A percentile compares a stretch with the other conserved stretches of the same genome.
Conservation (phyloP, 129 eudicot species). For the Pittosporum tobira region DNA sequence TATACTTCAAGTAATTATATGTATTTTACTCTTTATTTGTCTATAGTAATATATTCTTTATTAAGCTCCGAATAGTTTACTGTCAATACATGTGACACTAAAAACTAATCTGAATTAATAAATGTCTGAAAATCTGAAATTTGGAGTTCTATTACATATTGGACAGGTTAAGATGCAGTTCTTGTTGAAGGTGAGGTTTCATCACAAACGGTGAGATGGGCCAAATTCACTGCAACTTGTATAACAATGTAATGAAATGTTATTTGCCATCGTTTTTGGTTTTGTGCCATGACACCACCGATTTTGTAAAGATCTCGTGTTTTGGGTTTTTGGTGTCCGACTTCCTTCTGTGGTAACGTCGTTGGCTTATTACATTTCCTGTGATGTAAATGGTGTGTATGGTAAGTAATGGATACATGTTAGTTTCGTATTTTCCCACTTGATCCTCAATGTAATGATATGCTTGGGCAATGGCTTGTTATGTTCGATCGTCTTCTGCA, state of each 20-base stretch:
- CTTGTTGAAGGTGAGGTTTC: conserved; percentile 86
- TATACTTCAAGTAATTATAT: too few species aligned
- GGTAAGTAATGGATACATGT: not conserved
- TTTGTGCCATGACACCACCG: not conserved
- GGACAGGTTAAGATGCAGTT: conserved; percentile 92
- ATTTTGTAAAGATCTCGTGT: not conserved
- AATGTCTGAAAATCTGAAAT: too few species aligned
- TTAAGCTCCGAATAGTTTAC: not conserved
- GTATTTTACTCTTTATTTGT: too few species aligned
- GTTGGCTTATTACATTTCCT: too few species aligned
- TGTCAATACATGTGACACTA: too few species aligned
- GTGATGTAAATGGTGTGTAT: conserved; percentile 11
- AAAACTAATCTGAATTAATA: too few species aligned
- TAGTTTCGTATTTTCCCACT: not conserved
- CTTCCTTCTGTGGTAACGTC: not conserved
- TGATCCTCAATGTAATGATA: not conserved
- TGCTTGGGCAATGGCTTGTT: too few species aligned
- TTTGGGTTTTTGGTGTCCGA: not conserved
- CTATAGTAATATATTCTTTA: not conserved
- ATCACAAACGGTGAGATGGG: conserved; percentile 54
- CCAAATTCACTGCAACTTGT: too few species aligned
- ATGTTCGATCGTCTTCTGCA: too few species aligned
- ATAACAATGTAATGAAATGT: not conserved
- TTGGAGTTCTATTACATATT: not conserved
- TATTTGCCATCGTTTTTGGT: not conserved